Conservation (phyloP, 306 rosid genomes). For the Coriaria nepalensis region DNA sequence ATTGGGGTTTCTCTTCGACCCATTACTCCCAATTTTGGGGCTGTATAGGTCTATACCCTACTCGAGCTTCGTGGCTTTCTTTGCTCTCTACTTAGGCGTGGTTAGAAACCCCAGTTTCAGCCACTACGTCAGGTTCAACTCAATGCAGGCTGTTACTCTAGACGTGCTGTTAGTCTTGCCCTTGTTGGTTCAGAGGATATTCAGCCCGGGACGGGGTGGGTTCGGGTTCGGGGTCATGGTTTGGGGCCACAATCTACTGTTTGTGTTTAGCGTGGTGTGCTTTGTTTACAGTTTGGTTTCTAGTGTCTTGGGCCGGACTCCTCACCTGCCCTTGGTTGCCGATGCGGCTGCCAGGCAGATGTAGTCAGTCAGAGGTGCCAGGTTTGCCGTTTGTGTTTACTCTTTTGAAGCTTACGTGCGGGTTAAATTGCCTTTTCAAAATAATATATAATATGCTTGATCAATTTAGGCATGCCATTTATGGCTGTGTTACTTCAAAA, state of each 20-base stretch:
- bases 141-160: conserved; percentile 80
- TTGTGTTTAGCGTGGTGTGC: conserved; percentile 44
- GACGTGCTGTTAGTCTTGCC: conserved; percentile 77
- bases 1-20: conserved; percentile 50
- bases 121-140: conserved; percentile 58
- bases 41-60: conserved; percentile 73
- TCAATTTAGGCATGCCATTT: no score
- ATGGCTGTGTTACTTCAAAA: no score
- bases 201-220: conserved; percentile 50
- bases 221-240: conserved; percentile 32
- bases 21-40: conserved; percentile 50
- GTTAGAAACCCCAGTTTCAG: conserved; percentile 59
- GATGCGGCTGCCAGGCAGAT: conserved; percentile 80
- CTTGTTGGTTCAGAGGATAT: conserved; percentile 44
- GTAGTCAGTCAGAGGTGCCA: conserved; percentile 7
- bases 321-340: conserved; percentile 67
- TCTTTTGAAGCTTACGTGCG: no score
- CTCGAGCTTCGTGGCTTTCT: conserved; percentile 83
- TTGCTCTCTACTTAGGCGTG: conserved; percentile 72
- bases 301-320: conserved; percentile 63
- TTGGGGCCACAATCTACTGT: conserved; percentile 41
- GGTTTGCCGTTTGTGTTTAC: no score
- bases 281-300: conserved; percentile 40
- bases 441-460: no score
- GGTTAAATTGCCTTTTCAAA: no score